Percentiles rank a stretch among this genome's conserved stretches.
These are phyloP conservation scores for Heimioporus sp. DNA, from an alignment of 768 basidiomycete genomes.

Conservation along the genomic window DNA sequence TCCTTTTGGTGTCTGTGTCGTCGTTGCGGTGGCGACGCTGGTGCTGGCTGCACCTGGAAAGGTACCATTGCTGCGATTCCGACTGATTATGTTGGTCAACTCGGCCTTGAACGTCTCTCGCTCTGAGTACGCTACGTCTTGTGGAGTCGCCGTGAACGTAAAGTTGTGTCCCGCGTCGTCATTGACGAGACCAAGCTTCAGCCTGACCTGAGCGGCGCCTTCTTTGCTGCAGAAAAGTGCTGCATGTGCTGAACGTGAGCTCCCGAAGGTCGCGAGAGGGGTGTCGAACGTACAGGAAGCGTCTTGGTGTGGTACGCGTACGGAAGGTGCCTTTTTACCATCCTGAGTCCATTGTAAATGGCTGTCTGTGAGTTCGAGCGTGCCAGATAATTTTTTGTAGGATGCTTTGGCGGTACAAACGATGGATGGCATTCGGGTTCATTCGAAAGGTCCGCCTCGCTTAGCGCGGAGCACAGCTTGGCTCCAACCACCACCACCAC, in stretches of 20 bases:
- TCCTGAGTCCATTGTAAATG: constrained; percentile 82
- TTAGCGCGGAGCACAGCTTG: too few species aligned
- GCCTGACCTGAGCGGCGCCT: constrained; percentile 72
- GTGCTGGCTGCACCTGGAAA: too few species aligned
- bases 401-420: constrained; percentile 75
- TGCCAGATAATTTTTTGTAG: constrained; percentile 80
- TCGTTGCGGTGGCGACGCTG: too few species aligned
- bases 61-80: constrained; percentile 55
- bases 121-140: constrained; percentile 60
- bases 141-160: constrained; percentile 65
- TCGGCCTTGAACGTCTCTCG: constrained; percentile 83
- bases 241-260: constrained; percentile 29
- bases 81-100: constrained; percentile 72
- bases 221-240: constrained; percentile 87
- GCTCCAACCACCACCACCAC: too few species aligned
- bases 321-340: constrained; percentile 60
- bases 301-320: constrained; percentile 60
- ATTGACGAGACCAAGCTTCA: constrained; percentile 68
- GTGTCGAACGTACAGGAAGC: constrained; percentile 60
- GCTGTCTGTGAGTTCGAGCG: constrained; percentile 69
- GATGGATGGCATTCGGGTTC: constrained; percentile 67
- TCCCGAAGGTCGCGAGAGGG: too few species aligned
- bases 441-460: too few species aligned
- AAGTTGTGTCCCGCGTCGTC: constrained; percentile 82
- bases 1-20: constrained; percentile 26